phyloP scores from a whole-genome alignment of 768 basidiomycete genomes.

The Coprinopsis strossmayeri region DNA sequence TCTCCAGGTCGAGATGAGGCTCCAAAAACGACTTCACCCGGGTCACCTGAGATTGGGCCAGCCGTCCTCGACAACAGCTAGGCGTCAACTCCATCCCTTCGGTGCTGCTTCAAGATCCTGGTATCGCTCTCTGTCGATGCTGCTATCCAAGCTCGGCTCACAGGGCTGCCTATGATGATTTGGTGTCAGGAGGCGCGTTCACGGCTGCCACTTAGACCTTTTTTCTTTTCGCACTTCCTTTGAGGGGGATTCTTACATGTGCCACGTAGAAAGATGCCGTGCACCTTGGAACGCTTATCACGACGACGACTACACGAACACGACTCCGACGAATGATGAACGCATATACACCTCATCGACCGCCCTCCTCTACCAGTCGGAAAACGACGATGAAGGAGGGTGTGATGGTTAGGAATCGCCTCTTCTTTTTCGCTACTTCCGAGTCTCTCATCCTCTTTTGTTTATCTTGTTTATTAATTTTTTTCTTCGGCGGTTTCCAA shows the following conservation, averaged over 20 bases:
- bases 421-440: too few relatives aligned
- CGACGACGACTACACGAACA: neutral
- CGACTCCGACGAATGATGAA: neutral
- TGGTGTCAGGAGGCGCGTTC: slow-evolving; percentile 32
- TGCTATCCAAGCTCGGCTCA: slow-evolving; percentile 18
- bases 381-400: slow-evolving; percentile 2
- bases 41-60: slow-evolving; percentile 34
- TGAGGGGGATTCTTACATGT: too few relatives aligned
- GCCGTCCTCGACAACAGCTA: slow-evolving; percentile 56
- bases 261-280: slow-evolving; percentile 24
- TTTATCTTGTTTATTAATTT: too few relatives aligned
- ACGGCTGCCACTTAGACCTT: slow-evolving; percentile 13
- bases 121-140: neutral
- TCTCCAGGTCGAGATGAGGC: slow-evolving; percentile 32
- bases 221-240: too few relatives aligned
- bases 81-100: slow-evolving; percentile 57
- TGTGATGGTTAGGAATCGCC: too few relatives aligned
- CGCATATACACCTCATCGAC: neutral
- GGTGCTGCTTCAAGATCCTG: slow-evolving; percentile 41
- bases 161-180: slow-evolving; percentile 31
- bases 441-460: too few relatives aligned
- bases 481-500: too few relatives aligned
- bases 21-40: slow-evolving; percentile 31
- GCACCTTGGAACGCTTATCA: slow-evolving; percentile 23
- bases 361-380: neutral